A percentile compares a stretch with the other conserved stretches of the same genome.
phyloP scores from a whole-genome alignment of 2,329 filamentous ascomycete genomes.

The Fusarium domesticum region DNA sequence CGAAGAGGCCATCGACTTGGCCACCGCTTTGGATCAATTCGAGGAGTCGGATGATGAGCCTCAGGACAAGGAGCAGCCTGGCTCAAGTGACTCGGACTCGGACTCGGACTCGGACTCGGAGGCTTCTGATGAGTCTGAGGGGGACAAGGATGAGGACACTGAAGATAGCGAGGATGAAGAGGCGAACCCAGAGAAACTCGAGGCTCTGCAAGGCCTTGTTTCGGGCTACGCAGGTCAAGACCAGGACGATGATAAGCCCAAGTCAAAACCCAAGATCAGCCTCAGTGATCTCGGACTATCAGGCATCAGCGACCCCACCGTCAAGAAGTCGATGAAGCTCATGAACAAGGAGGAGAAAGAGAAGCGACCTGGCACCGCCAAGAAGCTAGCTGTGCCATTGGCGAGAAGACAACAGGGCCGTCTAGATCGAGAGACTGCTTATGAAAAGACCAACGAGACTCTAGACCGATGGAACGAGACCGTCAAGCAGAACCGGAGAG shows the following conservation, averaged over 20 bases:
- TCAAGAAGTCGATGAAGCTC: constrained; percentile 77
- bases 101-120: constrained; percentile 46
- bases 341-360: constrained; percentile 62
- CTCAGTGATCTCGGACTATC: constrained; percentile 71
- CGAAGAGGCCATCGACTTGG: constrained; percentile 58
- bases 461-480: constrained; percentile 91
- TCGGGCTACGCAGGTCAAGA: constrained; percentile 65
- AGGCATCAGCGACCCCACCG: constrained; percentile 67
- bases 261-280: constrained; percentile 63
- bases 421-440: constrained; percentile 77
- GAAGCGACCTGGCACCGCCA: constrained; percentile 42
- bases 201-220: constrained; percentile 66
- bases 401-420: constrained; percentile 83
- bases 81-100: constrained; percentile 42
- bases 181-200: constrained; percentile 54
- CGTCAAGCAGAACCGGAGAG: constrained; percentile 87
- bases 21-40: constrained; percentile 54
- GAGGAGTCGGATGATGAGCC: constrained; percentile 51
- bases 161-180: constrained; percentile 46
- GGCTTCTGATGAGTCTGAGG: constrained; percentile 39
- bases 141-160: constrained; percentile 48
- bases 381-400: constrained; percentile 79
- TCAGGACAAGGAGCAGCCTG: constrained; percentile 43
- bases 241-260: constrained; percentile 46
- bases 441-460: constrained; percentile 87